Percentiles rank a stretch among this genome's conserved stretches.
Evolutionary conservation across 306 rosid genomes (phyloP).

Genomic region (Vigna mungo): DNA sequence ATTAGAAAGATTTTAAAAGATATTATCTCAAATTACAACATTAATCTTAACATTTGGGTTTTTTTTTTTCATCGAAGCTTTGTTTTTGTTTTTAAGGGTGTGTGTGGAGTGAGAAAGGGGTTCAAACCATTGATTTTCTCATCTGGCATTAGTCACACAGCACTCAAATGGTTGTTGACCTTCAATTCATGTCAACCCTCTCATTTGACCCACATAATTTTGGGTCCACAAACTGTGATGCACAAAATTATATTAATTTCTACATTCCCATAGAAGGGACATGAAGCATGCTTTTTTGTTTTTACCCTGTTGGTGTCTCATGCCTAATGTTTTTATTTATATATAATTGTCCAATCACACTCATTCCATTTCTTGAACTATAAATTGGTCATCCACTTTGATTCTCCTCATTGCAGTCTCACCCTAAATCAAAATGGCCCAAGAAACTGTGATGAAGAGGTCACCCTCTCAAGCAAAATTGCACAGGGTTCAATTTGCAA

Average conservation of each 20-base stretch:
- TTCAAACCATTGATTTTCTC: background rate
- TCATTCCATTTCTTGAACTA: constrained; percentile 28
- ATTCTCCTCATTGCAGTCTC: constrained; percentile 17
- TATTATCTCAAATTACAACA: too few relatives aligned
- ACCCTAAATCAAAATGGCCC: constrained; percentile 32
- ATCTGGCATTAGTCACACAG: constrained; percentile 7
- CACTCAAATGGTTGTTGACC: constrained; percentile 16
- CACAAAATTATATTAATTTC: background rate
- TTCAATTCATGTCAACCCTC: constrained; percentile 19
- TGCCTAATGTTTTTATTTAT: background rate
- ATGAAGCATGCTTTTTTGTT: constrained; percentile 44
- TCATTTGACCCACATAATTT: background rate
- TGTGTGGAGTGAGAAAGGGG: background rate
- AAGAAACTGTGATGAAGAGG: constrained; percentile 32
- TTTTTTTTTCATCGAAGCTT: too few relatives aligned
- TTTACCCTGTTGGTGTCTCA: background rate
- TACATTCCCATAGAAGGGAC: constrained; percentile 34
- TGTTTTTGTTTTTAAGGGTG: too few relatives aligned
- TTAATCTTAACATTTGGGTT: too few relatives aligned
- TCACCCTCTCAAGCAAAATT: constrained; percentile 46
- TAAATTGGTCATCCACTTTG: constrained; percentile 42
- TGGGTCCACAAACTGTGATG: background rate
- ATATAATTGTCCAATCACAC: background rate
- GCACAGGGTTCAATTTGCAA: constrained; percentile 39
- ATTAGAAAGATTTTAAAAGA: too few relatives aligned